A percentile compares a stretch with the other conserved stretches of the same genome.
Evolutionary conservation across 225 moss, liverwort and hornwort species (phyloP).

Genomic region (Polytrichum formosum): DNA sequence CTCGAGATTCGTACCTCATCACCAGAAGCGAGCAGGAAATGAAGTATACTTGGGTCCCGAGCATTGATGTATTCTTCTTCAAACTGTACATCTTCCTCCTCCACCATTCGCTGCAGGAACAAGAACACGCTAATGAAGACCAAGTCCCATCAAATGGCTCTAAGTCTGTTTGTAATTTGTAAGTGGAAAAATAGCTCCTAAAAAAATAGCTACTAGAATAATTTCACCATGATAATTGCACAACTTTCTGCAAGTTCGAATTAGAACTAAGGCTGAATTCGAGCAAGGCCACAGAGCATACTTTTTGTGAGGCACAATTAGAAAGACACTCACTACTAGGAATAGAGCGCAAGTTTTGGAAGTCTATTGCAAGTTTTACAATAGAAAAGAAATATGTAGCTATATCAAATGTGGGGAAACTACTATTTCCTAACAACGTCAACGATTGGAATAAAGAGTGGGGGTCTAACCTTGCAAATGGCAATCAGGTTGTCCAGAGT

Average conservation of each 20-base stretch:
- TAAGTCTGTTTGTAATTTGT: no score
- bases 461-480: constrained; percentile 59
- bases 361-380: not conserved
- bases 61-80: constrained; percentile 76
- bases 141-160: no score
- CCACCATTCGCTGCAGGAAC: constrained; percentile 64
- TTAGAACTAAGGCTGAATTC: no score
- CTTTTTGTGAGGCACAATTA: no score
- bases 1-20: constrained; percentile 43
- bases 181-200: no score
- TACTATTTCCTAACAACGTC: not conserved
- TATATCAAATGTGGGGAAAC: not conserved
- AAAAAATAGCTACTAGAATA: no score
- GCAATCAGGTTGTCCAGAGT: constrained; percentile 65
- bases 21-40: constrained; percentile 83
- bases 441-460: not conserved
- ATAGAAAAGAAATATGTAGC: not conserved
- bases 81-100: constrained; percentile 71
- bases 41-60: constrained; percentile 85
- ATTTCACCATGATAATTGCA: no score
- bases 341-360: not conserved
- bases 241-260: no score
- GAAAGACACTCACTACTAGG: not conserved
- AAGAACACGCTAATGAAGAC: not conserved
- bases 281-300: no score